Evolutionary conservation across 768 basidiomycete genomes (phyloP).

Genomic region (Lactarius deliciosus): DNA sequence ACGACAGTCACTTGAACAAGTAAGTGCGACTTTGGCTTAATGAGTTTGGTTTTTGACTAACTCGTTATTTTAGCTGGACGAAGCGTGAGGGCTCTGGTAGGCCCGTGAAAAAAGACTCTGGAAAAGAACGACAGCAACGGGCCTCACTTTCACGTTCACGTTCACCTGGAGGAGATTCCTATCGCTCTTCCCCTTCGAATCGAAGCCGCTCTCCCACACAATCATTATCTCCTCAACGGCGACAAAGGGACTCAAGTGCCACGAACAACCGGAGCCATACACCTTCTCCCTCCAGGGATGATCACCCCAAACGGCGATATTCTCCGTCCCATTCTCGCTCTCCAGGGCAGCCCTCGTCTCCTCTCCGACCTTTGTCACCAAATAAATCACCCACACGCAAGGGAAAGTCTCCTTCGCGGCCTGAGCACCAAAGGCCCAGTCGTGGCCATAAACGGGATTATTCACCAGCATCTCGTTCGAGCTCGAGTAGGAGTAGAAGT

Average conservation of each 20-base stretch:
- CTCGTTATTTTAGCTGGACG: conserved; percentile 54
- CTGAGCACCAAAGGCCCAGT: conserved; percentile 18
- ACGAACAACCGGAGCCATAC: conserved; percentile 44
- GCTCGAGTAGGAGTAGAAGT: conserved; percentile 57
- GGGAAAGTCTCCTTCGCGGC: conserved; percentile 18
- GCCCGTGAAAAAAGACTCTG: conserved; percentile 38
- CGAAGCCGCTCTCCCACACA: conserved; percentile 64
- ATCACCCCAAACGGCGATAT: conserved; percentile 37
- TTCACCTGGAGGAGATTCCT: conserved; percentile 63
- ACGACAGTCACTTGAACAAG: conserved; percentile 77
- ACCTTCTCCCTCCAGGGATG: conserved; percentile 47
- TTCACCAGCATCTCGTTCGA: conserved; percentile 56
- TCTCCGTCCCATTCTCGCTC: conserved; percentile 36
- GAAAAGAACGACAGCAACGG: conserved; percentile 44
- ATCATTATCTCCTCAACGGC: conserved; percentile 60
- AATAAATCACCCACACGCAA: conserved; percentile 19
- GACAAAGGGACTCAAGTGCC: conserved; percentile 53
- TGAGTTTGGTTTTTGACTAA: conserved; percentile 1
- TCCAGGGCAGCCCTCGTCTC: conserved; percentile 28
- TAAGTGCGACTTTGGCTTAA: conserved; percentile 38
- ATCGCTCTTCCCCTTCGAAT: conserved; percentile 61
- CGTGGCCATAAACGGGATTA: conserved; percentile 42
- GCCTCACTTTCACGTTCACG: conserved; percentile 54
- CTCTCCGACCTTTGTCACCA: conserved; percentile 24
- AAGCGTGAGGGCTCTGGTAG: conserved; percentile 53